A percentile compares a stretch with the other conserved stretches of the same genome.
These are phyloP conservation scores for Hydnomerulius pinastri DNA, from an alignment of 768 basidiomycete species.

Conservation along the genomic window DNA sequence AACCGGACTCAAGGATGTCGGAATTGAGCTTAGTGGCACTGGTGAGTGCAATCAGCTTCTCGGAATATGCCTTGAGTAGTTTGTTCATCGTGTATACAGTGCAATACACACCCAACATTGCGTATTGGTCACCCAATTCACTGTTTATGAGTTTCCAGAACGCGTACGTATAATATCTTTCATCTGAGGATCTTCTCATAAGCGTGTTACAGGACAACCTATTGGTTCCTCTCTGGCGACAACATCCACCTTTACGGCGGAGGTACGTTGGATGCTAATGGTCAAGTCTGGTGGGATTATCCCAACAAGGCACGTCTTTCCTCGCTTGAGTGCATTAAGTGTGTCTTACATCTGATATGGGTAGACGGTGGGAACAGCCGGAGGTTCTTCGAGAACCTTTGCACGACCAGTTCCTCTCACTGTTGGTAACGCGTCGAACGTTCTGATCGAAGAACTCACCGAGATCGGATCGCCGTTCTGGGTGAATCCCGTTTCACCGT, in stretches of 20 bases:
- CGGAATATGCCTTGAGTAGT: background rate
- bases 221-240: conserved; percentile 41
- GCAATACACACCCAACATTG: conserved; percentile 41
- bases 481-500: conserved; percentile 26
- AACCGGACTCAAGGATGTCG: conserved; percentile 37
- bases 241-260: conserved; percentile 43
- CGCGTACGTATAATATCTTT: conserved; percentile 28
- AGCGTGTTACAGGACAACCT: conserved; percentile 33
- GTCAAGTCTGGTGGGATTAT: conserved; percentile 44
- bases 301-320: conserved; percentile 26
- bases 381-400: conserved; percentile 44
- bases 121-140: conserved; percentile 41
- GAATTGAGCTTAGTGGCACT: conserved; percentile 40
- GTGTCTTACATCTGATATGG: background rate
- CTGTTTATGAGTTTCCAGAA: conserved; percentile 46
- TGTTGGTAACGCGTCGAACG: conserved; percentile 43
- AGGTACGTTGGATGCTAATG: conserved; percentile 46
- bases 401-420: conserved; percentile 47
- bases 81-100: conserved; percentile 16
- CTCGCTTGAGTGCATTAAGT: background rate
- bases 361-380: conserved; percentile 40
- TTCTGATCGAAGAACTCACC: conserved; percentile 41
- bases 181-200: background rate
- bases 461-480: conserved; percentile 44
- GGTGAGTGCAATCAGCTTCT: conserved; percentile 24